These are phyloP conservation scores for Urochloa ruziziensis DNA, from an alignment of 176 grass and related monocot species.

Conservation along the genomic window DNA sequence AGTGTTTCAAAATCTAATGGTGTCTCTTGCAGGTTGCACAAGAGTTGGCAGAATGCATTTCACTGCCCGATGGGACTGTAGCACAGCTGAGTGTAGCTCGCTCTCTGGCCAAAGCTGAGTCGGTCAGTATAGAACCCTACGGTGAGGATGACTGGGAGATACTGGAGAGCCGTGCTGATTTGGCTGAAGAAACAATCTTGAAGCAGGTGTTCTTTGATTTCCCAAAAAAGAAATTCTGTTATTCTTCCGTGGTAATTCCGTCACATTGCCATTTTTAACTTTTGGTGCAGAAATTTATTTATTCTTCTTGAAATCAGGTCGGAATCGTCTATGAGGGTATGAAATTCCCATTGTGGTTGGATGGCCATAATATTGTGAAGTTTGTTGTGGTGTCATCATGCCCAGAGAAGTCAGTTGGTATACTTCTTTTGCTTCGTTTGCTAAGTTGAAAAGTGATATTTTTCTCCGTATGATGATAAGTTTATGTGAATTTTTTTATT, in stretches of 20 bases:
- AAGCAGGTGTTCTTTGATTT: slow-evolving; percentile 55
- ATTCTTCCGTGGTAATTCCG: not conserved
- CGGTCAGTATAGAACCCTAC: slow-evolving; percentile 75
- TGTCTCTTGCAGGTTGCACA: slow-evolving; percentile 69
- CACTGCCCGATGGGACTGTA: slow-evolving; percentile 55
- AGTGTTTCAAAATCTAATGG: slow-evolving; percentile 5
- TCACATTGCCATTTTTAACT: not conserved
- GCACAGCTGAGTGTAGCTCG: slow-evolving; percentile 66
- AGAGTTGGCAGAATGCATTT: slow-evolving; percentile 71
- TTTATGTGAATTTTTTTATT: not conserved
- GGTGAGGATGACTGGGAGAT: slow-evolving; percentile 98
- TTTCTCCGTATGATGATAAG: not conserved
- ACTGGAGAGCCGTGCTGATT: slow-evolving; percentile 74
- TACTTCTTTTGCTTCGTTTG: slow-evolving; percentile 10
- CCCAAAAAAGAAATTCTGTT: not conserved
- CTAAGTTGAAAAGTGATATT: slow-evolving; percentile 19
- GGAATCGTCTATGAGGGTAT: slow-evolving; percentile 86
- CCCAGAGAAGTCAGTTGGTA: slow-evolving; percentile 75
- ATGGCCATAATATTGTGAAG: slow-evolving; percentile 87
- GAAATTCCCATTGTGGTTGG: slow-evolving; percentile 95
- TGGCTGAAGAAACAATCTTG: slow-evolving; percentile 89
- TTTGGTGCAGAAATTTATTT: not conserved
- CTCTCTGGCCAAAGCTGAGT: slow-evolving; percentile 63
- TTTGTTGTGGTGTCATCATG: slow-evolving; percentile 71
- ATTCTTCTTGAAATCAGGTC: slow-evolving; percentile 61